These are phyloP conservation scores for Aureobasidium sp. DNA, from an alignment of 2,329 filamentous ascomycete species.

Conservation along the genomic window DNA sequence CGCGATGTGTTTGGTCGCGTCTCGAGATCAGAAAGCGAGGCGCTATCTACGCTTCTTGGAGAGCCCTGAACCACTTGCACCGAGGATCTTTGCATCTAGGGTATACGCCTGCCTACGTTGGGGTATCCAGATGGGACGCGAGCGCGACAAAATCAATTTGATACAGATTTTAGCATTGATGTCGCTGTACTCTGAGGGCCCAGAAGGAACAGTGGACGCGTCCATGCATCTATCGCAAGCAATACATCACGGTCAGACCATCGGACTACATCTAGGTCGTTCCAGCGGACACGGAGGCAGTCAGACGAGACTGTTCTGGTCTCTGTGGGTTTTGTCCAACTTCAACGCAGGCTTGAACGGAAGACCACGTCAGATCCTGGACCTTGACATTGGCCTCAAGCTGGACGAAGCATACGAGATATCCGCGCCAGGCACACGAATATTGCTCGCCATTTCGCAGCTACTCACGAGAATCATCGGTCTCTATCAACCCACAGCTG, in stretches of 20 bases:
- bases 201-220: conserved; percentile 36
- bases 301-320: conserved; percentile 53
- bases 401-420: conserved; percentile 8
- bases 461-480: conserved; percentile 42
- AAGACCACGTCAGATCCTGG: conserved; percentile 42
- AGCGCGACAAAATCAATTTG: conserved; percentile 40
- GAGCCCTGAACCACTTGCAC: conserved; percentile 26
- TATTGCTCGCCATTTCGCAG: conserved; percentile 40
- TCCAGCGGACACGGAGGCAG: conserved; percentile 55
- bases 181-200: conserved; percentile 42
- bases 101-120: conserved; percentile 38
- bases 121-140: conserved; percentile 35
- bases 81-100: conserved; percentile 39
- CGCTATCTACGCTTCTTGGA: conserved; percentile 33
- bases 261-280: conserved; percentile 47
- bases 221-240: conserved; percentile 43
- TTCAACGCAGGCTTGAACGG: conserved; percentile 43
- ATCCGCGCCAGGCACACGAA: conserved; percentile 39
- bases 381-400: conserved; percentile 27
- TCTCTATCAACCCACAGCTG: conserved; percentile 39
- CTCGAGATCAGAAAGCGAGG: conserved; percentile 40
- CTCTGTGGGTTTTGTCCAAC: conserved; percentile 43
- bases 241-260: conserved; percentile 44
- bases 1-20: conserved; percentile 43
- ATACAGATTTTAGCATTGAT: conserved; percentile 42